Evolutionary conservation across 352 stramenopile genomes (phyloP), one percentile per base, ranked within the genome.

Genomic region (Phytophthora cryptogea): DNA sequence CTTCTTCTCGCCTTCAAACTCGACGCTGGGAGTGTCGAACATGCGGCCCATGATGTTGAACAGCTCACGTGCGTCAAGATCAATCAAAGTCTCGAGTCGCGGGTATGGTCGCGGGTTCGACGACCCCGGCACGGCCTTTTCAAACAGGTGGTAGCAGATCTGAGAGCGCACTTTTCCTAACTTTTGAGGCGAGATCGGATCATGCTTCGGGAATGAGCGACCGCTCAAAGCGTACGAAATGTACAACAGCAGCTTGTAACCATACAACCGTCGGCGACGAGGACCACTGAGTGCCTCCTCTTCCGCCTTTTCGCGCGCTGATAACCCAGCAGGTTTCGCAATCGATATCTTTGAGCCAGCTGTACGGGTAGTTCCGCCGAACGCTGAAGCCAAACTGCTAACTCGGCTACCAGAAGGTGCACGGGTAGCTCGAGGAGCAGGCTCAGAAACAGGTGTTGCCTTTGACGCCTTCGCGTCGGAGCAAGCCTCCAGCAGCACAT

Each of bases 151-250:
- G 42, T 88, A 70, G 42, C 96, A 86, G 30, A 98, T 78, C 51
- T 88, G 71, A 1, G 78, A 79, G 13, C 78, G 78, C 35, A 95
- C 81, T 47, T 91, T 84, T 41, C 78, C 79, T 27, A 88, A 47
- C 30, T 95, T 88, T n/a, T 83, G 66, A 7, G 78, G 59, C 20
- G 83, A 66, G 20, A 95, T 77, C 11, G 65, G 61, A 23, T 89
- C 80, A 16, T 92, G 85, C 59, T 94, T 87, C 1, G 95, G 95
- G 62, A 98, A 98, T 14, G 63, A 83, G 35, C 86, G 86, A 5
- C 92, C 93, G 52, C 72, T 88, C 37, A 98, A 89, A n/a, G 86
- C 94, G 51, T 93, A 96, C 53, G 88, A 93, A 50, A 98, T 75
- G 70, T 98, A 98, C 39, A 98, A 40, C 46, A 95, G 58, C 50